Percentiles rank a stretch among this genome's conserved stretches.
These are phyloP conservation scores for Reticulascus tulasneorum DNA, from an alignment of 2,329 filamentous ascomycete genomes.

Conservation along the genomic window DNA sequence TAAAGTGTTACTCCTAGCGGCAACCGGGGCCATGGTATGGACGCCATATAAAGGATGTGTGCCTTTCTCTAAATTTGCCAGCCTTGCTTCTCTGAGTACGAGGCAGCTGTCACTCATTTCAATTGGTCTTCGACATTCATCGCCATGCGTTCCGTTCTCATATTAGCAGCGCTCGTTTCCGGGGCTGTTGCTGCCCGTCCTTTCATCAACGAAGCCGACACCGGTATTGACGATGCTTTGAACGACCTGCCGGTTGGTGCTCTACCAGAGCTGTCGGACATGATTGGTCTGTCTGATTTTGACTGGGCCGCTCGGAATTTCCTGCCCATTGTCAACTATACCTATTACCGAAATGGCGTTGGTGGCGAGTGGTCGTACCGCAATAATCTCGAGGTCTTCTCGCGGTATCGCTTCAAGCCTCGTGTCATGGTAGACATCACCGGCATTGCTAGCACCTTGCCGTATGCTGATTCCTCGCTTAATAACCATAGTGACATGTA, in stretches of 20 bases:
- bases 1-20: too few relatives aligned
- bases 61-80: too few relatives aligned
- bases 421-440: constrained; percentile 48
- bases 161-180: constrained; percentile 23
- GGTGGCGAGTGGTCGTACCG: constrained; percentile 53
- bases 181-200: constrained; percentile 36
- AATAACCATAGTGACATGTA: too few relatives aligned
- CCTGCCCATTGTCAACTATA: constrained; percentile 43
- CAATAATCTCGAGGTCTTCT: constrained; percentile 53
- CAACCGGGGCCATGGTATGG: too few relatives aligned
- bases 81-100: too few relatives aligned
- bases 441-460: constrained; percentile 33
- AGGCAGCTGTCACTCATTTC: too few relatives aligned
- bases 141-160: constrained; percentile 23
- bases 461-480: constrained; percentile 17
- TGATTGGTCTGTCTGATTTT: constrained; percentile 50
- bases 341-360: constrained; percentile 55
- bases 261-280: constrained; percentile 38
- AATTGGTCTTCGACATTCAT: too few relatives aligned
- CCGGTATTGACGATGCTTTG: constrained; percentile 36
- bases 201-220: constrained; percentile 42
- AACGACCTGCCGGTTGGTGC: constrained; percentile 26
- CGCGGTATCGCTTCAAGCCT: constrained; percentile 43
- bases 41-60: too few relatives aligned
- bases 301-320: constrained; percentile 47